Evolutionary conservation across 106 monocot species (phyloP).

Genomic region (Platanthera zijinensis): DNA sequence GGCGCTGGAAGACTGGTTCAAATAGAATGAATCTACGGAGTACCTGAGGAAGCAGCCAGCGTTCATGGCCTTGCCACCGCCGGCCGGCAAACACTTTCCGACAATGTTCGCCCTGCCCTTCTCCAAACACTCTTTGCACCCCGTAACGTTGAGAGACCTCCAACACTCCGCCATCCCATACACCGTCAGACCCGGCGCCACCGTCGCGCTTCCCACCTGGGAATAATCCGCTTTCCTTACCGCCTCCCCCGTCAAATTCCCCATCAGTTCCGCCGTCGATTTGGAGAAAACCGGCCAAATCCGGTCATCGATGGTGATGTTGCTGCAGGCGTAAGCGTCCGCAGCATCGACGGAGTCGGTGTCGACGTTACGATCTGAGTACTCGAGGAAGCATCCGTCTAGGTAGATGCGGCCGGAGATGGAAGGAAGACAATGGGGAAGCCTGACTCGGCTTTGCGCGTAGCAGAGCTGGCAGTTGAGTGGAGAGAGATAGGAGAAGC

Average conservation of each 20-base stretch:
- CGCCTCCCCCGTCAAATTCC: constrained; percentile 26
- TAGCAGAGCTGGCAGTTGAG: constrained; percentile 36
- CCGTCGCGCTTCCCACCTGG: constrained; percentile 15
- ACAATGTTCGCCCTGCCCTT: constrained; percentile 16
- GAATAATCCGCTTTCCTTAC: constrained; percentile 8
- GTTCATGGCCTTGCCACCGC: constrained; percentile 45
- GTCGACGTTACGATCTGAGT: constrained; percentile 16
- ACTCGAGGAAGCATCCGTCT: constrained; percentile 43
- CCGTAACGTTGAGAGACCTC: constrained; percentile 36
- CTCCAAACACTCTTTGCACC: constrained; percentile 39
- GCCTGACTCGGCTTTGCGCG: constrained; percentile 19
- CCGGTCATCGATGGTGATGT: background rate
- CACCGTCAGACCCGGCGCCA: constrained; percentile 16
- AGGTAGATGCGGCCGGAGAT: constrained; percentile 21
- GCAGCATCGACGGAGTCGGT: constrained; percentile 14
- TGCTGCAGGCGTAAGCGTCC: constrained; percentile 20
- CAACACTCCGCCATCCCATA: constrained; percentile 59
- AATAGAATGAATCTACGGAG: constrained; percentile 46
- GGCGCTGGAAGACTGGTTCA: background rate
- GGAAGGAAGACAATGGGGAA: constrained; percentile 31
- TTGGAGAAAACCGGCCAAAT: constrained; percentile 6
- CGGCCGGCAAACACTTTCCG: constrained; percentile 29
- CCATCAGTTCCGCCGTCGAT: constrained; percentile 17
- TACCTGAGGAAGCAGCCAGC: constrained; percentile 66
- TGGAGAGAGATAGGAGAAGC: constrained; percentile 32